phyloP scores from a whole-genome alignment of 148 eudicot genomes.

The Spergularia bocconei region DNA sequence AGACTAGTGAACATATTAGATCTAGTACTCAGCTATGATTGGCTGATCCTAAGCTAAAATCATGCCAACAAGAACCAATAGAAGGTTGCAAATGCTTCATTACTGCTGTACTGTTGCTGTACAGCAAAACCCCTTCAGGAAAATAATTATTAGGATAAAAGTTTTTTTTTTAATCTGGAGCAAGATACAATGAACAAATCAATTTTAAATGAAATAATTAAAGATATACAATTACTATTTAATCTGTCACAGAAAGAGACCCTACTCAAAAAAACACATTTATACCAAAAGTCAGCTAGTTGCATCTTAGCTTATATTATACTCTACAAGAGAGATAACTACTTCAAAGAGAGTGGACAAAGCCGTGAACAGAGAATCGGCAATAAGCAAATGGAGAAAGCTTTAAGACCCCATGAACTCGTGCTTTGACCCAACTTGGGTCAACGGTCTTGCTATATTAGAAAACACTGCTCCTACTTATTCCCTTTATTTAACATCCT shows the following conservation, averaged over 20 bases:
- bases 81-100: conserved; percentile 14
- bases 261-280: conserved; percentile 7
- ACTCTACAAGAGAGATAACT: conserved; percentile 21
- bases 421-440: conserved; percentile 29
- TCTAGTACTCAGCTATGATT: neutral
- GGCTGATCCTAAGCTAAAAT: neutral
- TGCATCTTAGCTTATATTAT: conserved; percentile 22
- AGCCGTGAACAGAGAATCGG: conserved; percentile 10
- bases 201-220: conserved; percentile 6
- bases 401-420: conserved; percentile 29
- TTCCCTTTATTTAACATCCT: neutral
- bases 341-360: conserved; percentile 23
- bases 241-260: conserved; percentile 24
- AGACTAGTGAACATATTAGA: conserved; percentile 3
- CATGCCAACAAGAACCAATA: neutral
- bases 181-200: conserved; percentile 21
- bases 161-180: too few relatives aligned
- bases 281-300: conserved; percentile 38
- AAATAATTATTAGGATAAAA: neutral
- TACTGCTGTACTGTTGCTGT: conserved; percentile 16
- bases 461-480: neutral
- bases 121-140: neutral
- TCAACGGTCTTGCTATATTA: conserved; percentile 28
- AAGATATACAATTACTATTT: conserved; percentile 12
- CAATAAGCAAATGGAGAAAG: conserved; percentile 19